Conservation (phyloP, 129 eudicot species). For the Chrysanthemum lavandulifolium region DNA sequence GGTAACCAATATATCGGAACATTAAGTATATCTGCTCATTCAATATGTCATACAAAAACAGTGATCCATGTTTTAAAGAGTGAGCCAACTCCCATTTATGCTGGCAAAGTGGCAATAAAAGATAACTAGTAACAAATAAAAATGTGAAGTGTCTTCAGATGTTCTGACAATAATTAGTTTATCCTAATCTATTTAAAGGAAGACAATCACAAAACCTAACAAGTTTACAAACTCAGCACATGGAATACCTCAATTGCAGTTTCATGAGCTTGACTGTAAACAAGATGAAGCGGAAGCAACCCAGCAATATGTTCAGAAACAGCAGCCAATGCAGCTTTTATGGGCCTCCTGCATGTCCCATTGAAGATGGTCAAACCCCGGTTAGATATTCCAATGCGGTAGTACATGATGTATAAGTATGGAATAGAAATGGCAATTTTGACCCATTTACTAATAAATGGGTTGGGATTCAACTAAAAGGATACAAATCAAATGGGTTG, state of each 20-base stretch:
- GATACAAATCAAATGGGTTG: no score
- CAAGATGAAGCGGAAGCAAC: constrained; percentile 90
- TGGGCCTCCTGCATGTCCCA: constrained; percentile 72
- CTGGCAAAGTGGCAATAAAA: neutral
- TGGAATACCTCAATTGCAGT: constrained; percentile 85
- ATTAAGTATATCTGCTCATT: neutral
- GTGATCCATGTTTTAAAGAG: constrained; percentile 4
- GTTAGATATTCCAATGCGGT: neutral
- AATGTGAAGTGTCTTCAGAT: neutral
- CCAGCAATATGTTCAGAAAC: constrained; percentile 93
- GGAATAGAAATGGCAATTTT: no score
- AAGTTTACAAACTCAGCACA: neutral
- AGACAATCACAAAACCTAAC: neutral
- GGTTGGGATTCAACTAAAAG: no score
- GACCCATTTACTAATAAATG: no score
- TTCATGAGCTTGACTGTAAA: constrained; percentile 96
- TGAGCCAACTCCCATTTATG: neutral
- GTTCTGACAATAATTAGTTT: constrained; percentile 9
- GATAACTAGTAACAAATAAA: neutral
- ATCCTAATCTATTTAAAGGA: neutral
- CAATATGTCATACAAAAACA: constrained; percentile 1
- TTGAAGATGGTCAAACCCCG: constrained; percentile 1
- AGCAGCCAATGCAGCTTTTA: constrained; percentile 88
- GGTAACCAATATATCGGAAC: neutral
- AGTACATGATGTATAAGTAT: neutral